phyloP scores from a whole-genome alignment of 805 yeast species.

The Jamesozyma piceae region DNA sequence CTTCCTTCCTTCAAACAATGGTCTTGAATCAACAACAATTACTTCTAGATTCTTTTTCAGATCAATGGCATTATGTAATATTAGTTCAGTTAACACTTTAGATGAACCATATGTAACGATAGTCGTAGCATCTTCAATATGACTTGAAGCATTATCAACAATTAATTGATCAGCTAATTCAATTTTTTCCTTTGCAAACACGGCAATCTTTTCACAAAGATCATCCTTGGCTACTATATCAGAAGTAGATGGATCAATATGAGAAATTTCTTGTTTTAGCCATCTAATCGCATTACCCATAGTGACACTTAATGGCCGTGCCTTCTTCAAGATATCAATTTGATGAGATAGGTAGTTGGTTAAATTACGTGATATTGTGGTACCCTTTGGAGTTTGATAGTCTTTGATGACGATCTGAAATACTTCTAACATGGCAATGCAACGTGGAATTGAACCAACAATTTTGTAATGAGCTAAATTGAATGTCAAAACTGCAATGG shows the following conservation, averaged over 20 bases:
- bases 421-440: slow-evolving; percentile 74
- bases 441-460: slow-evolving; percentile 83
- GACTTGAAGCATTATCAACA: slow-evolving; percentile 67
- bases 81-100: slow-evolving; percentile 66
- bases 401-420: slow-evolving; percentile 73
- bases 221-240: slow-evolving; percentile 52
- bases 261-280: slow-evolving; percentile 88
- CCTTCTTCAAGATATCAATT: slow-evolving; percentile 82
- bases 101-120: slow-evolving; percentile 85
- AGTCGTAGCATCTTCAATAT: slow-evolving; percentile 66
- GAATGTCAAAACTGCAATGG: slow-evolving; percentile 66
- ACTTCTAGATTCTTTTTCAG: slow-evolving; percentile 65
- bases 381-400: slow-evolving; percentile 76
- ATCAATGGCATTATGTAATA: slow-evolving; percentile 55
- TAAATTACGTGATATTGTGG: slow-evolving; percentile 78
- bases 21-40: slow-evolving; percentile 85
- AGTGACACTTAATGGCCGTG: slow-evolving; percentile 82
- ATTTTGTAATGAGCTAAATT: slow-evolving; percentile 75
- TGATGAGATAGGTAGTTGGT: slow-evolving; percentile 84
- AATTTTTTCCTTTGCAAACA: slow-evolving; percentile 74
- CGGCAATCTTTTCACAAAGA: slow-evolving; percentile 61
- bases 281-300: slow-evolving; percentile 98
- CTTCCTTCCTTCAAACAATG: slow-evolving; percentile 84
- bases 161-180: slow-evolving; percentile 77
- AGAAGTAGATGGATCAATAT: slow-evolving; percentile 60